Base-by-base conservation (phyloP, 1,284 basidiomycete genomes). In the Irpex sp. region DNA sequence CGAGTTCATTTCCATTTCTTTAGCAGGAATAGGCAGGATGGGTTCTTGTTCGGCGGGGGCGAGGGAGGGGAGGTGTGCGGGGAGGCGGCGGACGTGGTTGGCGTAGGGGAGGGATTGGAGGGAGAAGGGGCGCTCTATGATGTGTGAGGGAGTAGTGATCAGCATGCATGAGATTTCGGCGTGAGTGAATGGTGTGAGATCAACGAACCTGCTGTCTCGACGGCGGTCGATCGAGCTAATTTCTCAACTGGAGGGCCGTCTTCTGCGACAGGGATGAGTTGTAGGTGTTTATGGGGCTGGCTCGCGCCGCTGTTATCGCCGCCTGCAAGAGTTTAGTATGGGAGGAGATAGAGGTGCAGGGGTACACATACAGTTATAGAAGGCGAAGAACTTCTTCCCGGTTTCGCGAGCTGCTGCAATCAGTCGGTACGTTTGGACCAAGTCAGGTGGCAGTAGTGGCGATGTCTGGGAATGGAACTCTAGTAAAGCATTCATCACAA, bases 221-320 rank as follows among this genome's bases (percentile, higher is more conserved):
- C 75, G 8, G 76, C 78, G 8, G 83, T 75, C n/a, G 76, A 74
- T 66, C 80, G 80, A 4, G 90, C 86, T 66, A 93, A 81, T 56
- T 75, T 77, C 73, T 94, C 93, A 46, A 94, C 79, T 0, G 93
- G 93, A 33, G 90, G 88, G 3, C 86, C 87, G 54, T 83, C 81
- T 49, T 78, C 79, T 9, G 83, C 81, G 19, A 87, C 73, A 17
- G 90, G 88, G 35, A 95, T 76, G 65, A 95, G 89, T 74, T 96
- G 94, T 19, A 95, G 70, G 72, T 96, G 94, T 69, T 95, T 93
- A 76, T 95, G 94, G 1, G 83, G 79, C 76, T 96, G 94, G 73
- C 92, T 94, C 6, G 94, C 93, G 39, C 94, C 94, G 63, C 92
- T 94, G 55, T 84, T 80, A 56, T 85, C 81, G 4, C 93, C 93